These are phyloP conservation scores for Clarireedia monteithiana DNA, from an alignment of 2,329 filamentous ascomycete genomes.

Conservation along the genomic window DNA sequence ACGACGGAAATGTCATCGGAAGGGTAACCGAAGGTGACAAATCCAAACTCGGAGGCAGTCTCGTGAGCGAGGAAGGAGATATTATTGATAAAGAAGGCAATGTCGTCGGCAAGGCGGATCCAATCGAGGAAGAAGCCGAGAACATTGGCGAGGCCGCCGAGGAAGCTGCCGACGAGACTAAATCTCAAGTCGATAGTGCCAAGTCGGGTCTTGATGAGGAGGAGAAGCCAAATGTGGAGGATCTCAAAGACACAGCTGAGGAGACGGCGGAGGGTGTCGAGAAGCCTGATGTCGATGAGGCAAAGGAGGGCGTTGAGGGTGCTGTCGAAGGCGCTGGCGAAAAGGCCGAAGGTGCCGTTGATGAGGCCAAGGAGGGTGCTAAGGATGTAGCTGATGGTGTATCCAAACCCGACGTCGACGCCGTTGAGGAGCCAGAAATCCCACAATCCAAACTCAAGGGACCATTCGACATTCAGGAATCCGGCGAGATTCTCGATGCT, in stretches of 20 bases:
- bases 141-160: background rate
- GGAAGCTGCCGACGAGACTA: background rate
- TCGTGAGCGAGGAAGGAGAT: slow-evolving; percentile 37
- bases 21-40: slow-evolving; percentile 57
- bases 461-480: slow-evolving; percentile 8
- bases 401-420: slow-evolving; percentile 30
- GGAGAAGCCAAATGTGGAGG: slow-evolving; percentile 31
- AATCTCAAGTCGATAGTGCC: slow-evolving; percentile 4
- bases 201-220: slow-evolving; percentile 13
- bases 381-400: slow-evolving; percentile 20
- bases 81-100: slow-evolving; percentile 47
- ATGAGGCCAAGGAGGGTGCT: slow-evolving; percentile 39
- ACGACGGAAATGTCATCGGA: slow-evolving; percentile 45
- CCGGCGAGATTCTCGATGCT: slow-evolving; percentile 3
- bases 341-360: background rate
- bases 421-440: background rate
- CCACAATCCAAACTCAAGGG: slow-evolving; percentile 5
- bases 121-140: background rate
- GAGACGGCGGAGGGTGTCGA: background rate
- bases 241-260: background rate
- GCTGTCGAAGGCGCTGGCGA: background rate
- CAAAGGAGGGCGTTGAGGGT: slow-evolving; percentile 41
- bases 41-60: slow-evolving; percentile 38
- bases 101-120: slow-evolving; percentile 32
- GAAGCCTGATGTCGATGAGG: slow-evolving; percentile 25